Evolutionary conservation across 2,329 filamentous ascomycete genomes (phyloP).

Genomic region (Conoideocrella luteorostrata): DNA sequence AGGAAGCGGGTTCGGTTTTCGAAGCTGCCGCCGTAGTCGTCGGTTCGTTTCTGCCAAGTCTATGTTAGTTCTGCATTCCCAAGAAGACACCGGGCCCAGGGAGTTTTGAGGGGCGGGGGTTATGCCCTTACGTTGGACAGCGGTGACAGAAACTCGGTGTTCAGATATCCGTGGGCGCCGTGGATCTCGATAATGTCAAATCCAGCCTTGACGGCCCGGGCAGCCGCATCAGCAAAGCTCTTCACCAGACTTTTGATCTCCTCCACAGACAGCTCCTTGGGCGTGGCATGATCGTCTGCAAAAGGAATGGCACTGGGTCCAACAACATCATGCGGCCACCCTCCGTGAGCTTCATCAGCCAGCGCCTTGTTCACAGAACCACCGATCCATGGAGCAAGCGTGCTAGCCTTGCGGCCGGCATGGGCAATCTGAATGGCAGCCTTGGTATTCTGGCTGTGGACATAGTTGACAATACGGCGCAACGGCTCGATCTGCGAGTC

Average conservation of each 20-base stretch:
- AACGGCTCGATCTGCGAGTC: conserved; percentile 74
- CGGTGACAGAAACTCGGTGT: conserved; percentile 58
- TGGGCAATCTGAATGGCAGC: conserved; percentile 78
- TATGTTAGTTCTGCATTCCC: conserved; percentile 7
- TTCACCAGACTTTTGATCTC: conserved; percentile 62
- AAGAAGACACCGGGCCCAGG: neutral
- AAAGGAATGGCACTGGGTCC: conserved; percentile 51
- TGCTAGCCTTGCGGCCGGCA: conserved; percentile 65
- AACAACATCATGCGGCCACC: conserved; percentile 52
- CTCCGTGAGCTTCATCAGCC: conserved; percentile 45
- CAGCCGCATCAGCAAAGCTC: conserved; percentile 52
- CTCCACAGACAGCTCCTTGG: conserved; percentile 59
- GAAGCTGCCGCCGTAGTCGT: conserved; percentile 59
- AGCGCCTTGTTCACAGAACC: conserved; percentile 39
- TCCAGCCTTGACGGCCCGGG: conserved; percentile 60
- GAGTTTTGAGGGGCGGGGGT: too few species aligned
- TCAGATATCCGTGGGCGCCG: conserved; percentile 59
- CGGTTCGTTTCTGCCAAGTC: conserved; percentile 43
- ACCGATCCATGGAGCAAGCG: conserved; percentile 57
- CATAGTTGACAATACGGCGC: conserved; percentile 66
- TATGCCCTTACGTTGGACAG: conserved; percentile 41
- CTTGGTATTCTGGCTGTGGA: conserved; percentile 70
- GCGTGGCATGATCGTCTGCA: conserved; percentile 51
- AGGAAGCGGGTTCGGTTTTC: conserved; percentile 60
- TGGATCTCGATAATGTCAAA: conserved; percentile 70